These are phyloP conservation scores for Trypanosoma lewisi DNA, from an alignment of 208 protist species.

Conservation along the genomic window DNA sequence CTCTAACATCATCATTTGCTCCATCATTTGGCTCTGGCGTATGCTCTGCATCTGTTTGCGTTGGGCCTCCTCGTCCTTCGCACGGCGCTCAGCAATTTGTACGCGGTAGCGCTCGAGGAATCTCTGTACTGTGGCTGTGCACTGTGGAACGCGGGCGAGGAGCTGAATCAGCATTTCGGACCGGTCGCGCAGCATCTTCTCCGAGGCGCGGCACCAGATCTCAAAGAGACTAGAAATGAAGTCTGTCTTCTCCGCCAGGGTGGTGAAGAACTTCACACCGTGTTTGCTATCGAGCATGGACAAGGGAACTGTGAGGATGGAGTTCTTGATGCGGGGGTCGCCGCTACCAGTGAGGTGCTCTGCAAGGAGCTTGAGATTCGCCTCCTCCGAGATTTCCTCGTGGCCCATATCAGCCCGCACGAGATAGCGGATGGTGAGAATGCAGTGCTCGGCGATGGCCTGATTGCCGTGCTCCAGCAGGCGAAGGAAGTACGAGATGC, in stretches of 20 bases:
- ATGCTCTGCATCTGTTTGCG: conserved; percentile 76
- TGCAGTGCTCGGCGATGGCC: conserved; percentile 63
- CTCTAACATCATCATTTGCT: conserved; percentile 86
- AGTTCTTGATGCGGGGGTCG: conserved; percentile 51
- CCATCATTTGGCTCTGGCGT: conserved; percentile 83
- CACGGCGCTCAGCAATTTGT: conserved; percentile 68
- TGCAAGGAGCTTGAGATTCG: conserved; percentile 59
- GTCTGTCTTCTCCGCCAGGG: conserved; percentile 39
- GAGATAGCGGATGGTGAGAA: conserved; percentile 63
- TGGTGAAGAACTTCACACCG: conserved; percentile 50
- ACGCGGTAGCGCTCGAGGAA: conserved; percentile 65
- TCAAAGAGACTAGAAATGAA: conserved; percentile 69
- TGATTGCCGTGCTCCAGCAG: conserved; percentile 75
- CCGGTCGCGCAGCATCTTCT: conserved; percentile 61
- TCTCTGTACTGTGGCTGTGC: conserved; percentile 25
- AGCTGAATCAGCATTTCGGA: conserved; percentile 64
- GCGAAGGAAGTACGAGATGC: conserved; percentile 77
- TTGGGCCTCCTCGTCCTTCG: conserved; percentile 80
- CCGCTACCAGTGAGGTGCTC: conserved; percentile 48
- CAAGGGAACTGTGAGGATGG: conserved; percentile 67
- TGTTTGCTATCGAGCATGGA: conserved; percentile 70
- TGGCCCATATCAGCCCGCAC: conserved; percentile 57
- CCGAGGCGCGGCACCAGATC: conserved; percentile 64
- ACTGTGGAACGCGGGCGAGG: conserved; percentile 50
- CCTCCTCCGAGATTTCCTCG: conserved; percentile 51